These are phyloP conservation scores for Phytopythium sindhum DNA, from an alignment of 352 stramenopile species.

Conservation along the genomic window DNA sequence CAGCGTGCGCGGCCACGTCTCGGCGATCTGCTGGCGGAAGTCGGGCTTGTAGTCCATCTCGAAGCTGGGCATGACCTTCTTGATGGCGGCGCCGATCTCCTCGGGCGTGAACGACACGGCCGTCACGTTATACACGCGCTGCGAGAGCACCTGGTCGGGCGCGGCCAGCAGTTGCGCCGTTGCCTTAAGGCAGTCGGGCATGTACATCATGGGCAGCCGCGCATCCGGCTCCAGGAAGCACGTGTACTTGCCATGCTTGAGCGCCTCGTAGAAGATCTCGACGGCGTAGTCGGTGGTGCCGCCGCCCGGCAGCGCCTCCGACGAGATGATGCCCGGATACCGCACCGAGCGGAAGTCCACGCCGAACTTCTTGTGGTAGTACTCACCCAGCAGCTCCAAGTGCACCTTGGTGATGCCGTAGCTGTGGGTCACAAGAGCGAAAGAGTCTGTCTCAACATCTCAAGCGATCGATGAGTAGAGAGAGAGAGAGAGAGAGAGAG, in stretches of 20 bases:
- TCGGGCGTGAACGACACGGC: constrained; percentile 88
- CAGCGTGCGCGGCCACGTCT: constrained; percentile 87
- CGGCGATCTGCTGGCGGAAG: constrained; percentile 89
- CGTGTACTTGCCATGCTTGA: constrained; percentile 86
- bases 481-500: too few species aligned
- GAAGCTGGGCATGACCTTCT: constrained; percentile 86
- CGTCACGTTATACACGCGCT: constrained; percentile 91
- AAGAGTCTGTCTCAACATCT: background rate
- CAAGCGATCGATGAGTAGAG: background rate
- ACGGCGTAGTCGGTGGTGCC: constrained; percentile 91
- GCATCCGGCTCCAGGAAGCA: constrained; percentile 83
- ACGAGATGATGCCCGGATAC: constrained; percentile 91
- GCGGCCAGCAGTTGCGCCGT: constrained; percentile 83
- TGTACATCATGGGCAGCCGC: constrained; percentile 94
- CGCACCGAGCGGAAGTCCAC: constrained; percentile 91
- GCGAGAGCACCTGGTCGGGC: constrained; percentile 57
- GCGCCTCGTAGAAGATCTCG: constrained; percentile 92
- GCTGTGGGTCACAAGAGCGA: constrained; percentile 6
- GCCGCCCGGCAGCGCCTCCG: constrained; percentile 77
- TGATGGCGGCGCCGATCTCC: constrained; percentile 81
- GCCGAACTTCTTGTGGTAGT: constrained; percentile 91
- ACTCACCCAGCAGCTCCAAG: constrained; percentile 88
- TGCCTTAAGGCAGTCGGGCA: constrained; percentile 89
- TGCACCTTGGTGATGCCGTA: constrained; percentile 93
- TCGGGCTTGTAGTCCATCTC: constrained; percentile 87